Evolutionary conservation across 768 basidiomycete genomes (phyloP), one percentile per base, ranked within the genome.

Genomic region (Pholiota molesta): DNA sequence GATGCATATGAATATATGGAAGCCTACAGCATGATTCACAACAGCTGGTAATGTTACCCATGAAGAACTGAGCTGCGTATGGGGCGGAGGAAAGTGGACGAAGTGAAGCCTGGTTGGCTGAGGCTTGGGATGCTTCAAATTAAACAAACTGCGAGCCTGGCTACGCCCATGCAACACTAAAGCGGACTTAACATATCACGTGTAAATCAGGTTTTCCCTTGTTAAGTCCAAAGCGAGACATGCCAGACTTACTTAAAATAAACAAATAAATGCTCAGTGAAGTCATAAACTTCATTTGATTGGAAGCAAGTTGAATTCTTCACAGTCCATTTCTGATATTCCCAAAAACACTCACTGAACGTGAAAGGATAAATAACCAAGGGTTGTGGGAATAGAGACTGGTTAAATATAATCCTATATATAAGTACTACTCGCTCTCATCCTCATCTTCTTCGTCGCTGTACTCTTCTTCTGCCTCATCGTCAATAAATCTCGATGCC

Each of bases 11-110:
- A 37, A 65, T 26, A 51, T 57, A 51, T 65, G 63, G 57, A 45
- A 28, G 80, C 90, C 60, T 75, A 92, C 91, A 89, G 78, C 92
- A 94, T 59, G 83, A 89, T 69, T 91, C 89, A 77, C 92, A 94
- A 77, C 91, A 94, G 77, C 90, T 93, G 66, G 79, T 79, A 67
- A 90, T 75, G 73, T 85, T 90, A 65, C 92, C 92, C 92, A 93
- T 93, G 11, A 52, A 33, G 49, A 53, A 60, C 57, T 52, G 52
- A 59, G 52, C 33, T 35, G 58, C 39, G 49, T 49, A 37, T 45
- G 57, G 31, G 52, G 52, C 54, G 29, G 60, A 55, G 45, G 52
- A 28, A 53, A 39, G 64, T 56, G 56, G 57, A 61, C 65, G 57
- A 40, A 33, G 28, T 29, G 52, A 53, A 35, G 28, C 28, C 31